Evolutionary conservation across 257 asterid genomes (phyloP), one percentile per base, ranked within the genome.

Genomic region (Fraxinus pennsylvanica): DNA sequence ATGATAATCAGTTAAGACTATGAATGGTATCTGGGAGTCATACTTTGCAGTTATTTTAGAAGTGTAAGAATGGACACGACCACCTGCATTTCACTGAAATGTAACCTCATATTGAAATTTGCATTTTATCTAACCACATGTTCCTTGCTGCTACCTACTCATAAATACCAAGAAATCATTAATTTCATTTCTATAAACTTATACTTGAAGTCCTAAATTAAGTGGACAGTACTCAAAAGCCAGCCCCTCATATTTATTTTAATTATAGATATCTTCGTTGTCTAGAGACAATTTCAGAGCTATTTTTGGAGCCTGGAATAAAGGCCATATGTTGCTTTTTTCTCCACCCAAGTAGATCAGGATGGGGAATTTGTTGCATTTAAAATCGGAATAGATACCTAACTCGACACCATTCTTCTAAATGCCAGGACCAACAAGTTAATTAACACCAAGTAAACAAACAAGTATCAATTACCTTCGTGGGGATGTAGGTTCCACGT

Each of bases 401-500:
- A 22, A 39, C 68, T 7, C 72, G 29, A 41, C 45, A 61, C 36
- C 47, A 54, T 50, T 61, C 41, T 1, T 29, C 38, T 57, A 59
- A n/a, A n/a, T 9, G 35, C 17, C 52, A 35, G 22, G 41, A 8
- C 35, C n/a, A 75, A 45, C 8, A 71, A 67, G 52, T 41, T 7
- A 38, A 39, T 54, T n/a, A 14, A 57, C 78, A 63, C 67, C 69
- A 41, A 22, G 0, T 0, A 4, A 12, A 61, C 2, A 63, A 10
- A 63, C 69, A 9, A 63, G 8, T 10, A 22, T 25, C 3, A 13
- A 80, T 84, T 86, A 96, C 98, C 97, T 87, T 92, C 0, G 88
- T 67, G 21, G 97, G 98, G 59, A 84, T 80, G 85, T 87, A 92
- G 10, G 94, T 81, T 15, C 99, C 99, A 22, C 99, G 96, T 0